phyloP scores from a whole-genome alignment of 2,329 filamentous ascomycete genomes.

The Aphanocladium album region DNA sequence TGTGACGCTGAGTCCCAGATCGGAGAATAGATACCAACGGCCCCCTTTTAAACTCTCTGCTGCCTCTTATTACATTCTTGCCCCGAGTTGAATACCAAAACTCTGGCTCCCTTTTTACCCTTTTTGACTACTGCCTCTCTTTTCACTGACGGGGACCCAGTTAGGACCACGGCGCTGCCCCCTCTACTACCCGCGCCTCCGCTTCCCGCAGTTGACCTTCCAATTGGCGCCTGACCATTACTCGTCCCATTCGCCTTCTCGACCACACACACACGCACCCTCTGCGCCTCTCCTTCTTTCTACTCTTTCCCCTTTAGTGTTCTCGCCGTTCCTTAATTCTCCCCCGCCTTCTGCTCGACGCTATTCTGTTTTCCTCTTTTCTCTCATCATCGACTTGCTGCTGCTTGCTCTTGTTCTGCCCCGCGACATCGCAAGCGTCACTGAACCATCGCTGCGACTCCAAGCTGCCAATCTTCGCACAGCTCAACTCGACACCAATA shows the following conservation, averaged over 20 bases:
- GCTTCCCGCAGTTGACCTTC: slow-evolving; percentile 19
- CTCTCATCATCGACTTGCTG: not conserved
- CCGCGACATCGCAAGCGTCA: not conserved
- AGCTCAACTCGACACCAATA: not conserved
- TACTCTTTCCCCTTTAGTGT: slow-evolving; percentile 18
- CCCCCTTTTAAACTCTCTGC: not conserved
- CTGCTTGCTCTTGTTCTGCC: not conserved
- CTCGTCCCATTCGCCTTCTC: slow-evolving; percentile 17
- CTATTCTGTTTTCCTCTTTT: not conserved
- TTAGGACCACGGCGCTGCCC: not conserved
- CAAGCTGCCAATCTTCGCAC: not conserved
- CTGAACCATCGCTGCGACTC: not conserved
- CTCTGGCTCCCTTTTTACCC: not conserved
- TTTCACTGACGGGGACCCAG: no score
- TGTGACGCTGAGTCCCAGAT: not conserved
- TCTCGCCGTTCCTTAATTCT: not conserved
- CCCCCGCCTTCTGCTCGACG: not conserved
- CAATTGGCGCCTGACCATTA: slow-evolving; percentile 30
- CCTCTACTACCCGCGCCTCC: not conserved
- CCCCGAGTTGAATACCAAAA: not conserved
- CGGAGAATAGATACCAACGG: not conserved
- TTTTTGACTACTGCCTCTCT: no score
- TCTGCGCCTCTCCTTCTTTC: slow-evolving; percentile 13
- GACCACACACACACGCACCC: not conserved
- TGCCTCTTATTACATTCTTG: not conserved